Conservation (phyloP, 371 early-diverging fungal species). For the Mucor racemosus region DNA sequence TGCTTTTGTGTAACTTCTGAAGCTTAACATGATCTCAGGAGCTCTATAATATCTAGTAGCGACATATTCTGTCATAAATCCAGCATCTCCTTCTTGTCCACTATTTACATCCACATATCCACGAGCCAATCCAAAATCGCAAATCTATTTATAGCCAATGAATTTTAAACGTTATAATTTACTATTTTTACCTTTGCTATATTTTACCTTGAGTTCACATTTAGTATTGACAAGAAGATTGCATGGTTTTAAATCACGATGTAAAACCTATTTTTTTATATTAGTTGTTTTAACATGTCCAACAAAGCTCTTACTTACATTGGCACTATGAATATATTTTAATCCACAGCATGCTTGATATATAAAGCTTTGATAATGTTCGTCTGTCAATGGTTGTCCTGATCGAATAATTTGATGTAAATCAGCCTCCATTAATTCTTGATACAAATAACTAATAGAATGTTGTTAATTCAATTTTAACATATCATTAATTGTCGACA, state of each 20-base stretch:
- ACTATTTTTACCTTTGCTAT: not conserved
- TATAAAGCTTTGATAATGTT: slow-evolving; percentile 97
- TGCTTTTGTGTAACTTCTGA: slow-evolving; percentile 93
- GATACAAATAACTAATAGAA: slow-evolving; percentile 69
- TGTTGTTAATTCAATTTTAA: not conserved
- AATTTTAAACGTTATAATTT: not conserved
- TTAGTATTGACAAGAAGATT: slow-evolving; percentile 97
- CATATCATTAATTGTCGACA: not conserved
- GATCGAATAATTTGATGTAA: slow-evolving; percentile 97
- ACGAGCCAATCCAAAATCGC: slow-evolving; percentile 95
- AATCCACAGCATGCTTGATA: slow-evolving; percentile 97
- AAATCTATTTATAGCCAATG: slow-evolving; percentile 56
- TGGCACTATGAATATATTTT: slow-evolving; percentile 98
- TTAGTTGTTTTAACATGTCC: not conserved
- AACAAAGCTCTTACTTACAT: slow-evolving; percentile 61
- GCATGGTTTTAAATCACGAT: slow-evolving; percentile 97
- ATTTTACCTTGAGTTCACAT: slow-evolving; percentile 81
- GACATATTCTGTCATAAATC: slow-evolving; percentile 97
- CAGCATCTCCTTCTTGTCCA: slow-evolving; percentile 74
- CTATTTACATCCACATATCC: slow-evolving; percentile 76
- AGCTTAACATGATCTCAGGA: slow-evolving; percentile 97
- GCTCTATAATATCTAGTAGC: slow-evolving; percentile 99
- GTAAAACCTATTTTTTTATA: slow-evolving; percentile 58
- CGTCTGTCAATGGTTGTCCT: slow-evolving; percentile 94
- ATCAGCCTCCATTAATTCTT: slow-evolving; percentile 99